phyloP scores from a whole-genome alignment of 1,139 yeast species.

The Zygoascus sp. region DNA sequence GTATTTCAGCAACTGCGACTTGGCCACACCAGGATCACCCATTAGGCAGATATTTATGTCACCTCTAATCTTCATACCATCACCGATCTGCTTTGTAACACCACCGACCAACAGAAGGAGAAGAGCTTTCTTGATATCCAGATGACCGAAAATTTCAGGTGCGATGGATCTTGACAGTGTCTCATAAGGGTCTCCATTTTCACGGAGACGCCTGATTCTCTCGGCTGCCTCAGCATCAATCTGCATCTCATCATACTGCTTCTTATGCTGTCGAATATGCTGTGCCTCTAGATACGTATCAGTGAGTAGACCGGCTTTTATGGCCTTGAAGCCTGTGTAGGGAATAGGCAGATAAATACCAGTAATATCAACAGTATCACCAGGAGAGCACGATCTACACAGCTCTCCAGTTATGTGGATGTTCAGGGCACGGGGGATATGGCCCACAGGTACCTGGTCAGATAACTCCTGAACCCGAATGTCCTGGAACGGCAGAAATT shows the following conservation, averaged over 20 bases:
- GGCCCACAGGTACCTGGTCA: conserved; percentile 96
- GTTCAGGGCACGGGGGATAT: conserved; percentile 83
- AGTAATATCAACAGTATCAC: conserved; percentile 87
- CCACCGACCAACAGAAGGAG: conserved; percentile 87
- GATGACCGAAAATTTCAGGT: conserved; percentile 94
- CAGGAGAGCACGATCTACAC: conserved; percentile 85
- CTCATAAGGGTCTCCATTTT: conserved; percentile 69
- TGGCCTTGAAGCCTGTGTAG: conserved; percentile 89
- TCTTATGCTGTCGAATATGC: conserved; percentile 77
- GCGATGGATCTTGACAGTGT: conserved; percentile 87
- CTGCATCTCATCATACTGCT: conserved; percentile 69
- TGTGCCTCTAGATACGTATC: conserved; percentile 94
- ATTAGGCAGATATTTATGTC: conserved; percentile 92
- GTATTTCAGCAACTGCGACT: conserved; percentile 89
- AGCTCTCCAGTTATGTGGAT: conserved; percentile 86
- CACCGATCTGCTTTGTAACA: conserved; percentile 90
- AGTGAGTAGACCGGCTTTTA: conserved; percentile 86
- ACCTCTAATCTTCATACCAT: conserved; percentile 96
- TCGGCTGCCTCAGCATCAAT: conserved; percentile 53
- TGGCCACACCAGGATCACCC: conserved; percentile 99
- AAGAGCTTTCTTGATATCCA: conserved; percentile 88
- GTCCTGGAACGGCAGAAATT: conserved; percentile 92
- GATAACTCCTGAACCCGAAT: conserved; percentile 92
- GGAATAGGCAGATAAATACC: conserved; percentile 95
- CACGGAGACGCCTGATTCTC: conserved; percentile 50